Percentiles rank a stretch among this genome's conserved stretches.
Evolutionary conservation across 73 alveolate species (phyloP).

Genomic region (Diophrys appendiculata): DNA sequence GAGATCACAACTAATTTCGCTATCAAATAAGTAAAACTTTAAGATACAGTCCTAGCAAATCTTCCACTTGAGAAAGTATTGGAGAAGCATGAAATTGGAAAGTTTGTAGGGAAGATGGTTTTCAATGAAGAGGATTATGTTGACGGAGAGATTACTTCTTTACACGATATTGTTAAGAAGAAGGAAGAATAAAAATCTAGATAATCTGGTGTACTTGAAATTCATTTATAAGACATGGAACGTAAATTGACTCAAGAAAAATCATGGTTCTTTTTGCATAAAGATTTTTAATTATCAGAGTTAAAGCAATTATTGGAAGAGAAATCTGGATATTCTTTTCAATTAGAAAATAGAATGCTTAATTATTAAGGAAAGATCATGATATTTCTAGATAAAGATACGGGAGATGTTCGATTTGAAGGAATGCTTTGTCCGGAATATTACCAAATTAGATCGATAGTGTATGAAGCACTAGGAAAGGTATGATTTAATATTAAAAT

Average conservation of each 20-base stretch:
- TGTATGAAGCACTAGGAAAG: background rate
- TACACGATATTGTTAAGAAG: too few species aligned
- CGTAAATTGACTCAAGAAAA: background rate
- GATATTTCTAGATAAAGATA: background rate
- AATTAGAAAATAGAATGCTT: background rate
- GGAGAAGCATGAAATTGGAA: too few species aligned
- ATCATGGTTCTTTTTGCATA: background rate
- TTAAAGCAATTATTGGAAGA: background rate
- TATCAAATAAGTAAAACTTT: background rate
- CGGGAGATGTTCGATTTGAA: background rate
- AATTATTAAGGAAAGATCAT: background rate
- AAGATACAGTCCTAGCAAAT: background rate
- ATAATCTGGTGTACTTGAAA: too few species aligned
- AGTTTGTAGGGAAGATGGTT: too few species aligned
- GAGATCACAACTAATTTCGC: background rate
- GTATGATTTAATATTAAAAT: background rate
- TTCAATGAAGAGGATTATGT: too few species aligned
- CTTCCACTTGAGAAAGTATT: too few species aligned
- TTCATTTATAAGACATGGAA: too few species aligned
- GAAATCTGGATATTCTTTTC: background rate
- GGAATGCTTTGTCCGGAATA: background rate
- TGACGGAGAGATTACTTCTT: too few species aligned
- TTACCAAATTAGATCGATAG: background rate
- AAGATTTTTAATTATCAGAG: background rate
- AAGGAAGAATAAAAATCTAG: too few species aligned